These are phyloP conservation scores for Venustampulla echinocandica DNA, from an alignment of 495 filamentous ascomycete species.

Conservation along the genomic window DNA sequence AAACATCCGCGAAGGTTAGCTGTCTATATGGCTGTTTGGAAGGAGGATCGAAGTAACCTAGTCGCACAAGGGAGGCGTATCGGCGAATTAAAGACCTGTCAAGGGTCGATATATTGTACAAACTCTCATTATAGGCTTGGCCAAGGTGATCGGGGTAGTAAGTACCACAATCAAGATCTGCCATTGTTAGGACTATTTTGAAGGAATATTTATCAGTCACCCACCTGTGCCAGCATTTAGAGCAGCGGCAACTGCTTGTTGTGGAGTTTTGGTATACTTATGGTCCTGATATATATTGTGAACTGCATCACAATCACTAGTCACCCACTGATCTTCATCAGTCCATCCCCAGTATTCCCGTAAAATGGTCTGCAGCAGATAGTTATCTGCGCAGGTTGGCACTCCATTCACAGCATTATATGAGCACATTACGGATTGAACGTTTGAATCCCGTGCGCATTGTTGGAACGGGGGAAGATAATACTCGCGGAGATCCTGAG, in stretches of 20 bases:
- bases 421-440: slow-evolving; percentile 50
- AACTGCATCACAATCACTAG: slow-evolving; percentile 49
- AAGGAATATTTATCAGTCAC: not conserved
- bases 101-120: slow-evolving; percentile 39
- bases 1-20: slow-evolving; percentile 44
- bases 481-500: slow-evolving; percentile 49
- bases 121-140: slow-evolving; percentile 37
- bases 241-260: slow-evolving; percentile 41
- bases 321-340: slow-evolving; percentile 45
- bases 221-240: slow-evolving; percentile 46
- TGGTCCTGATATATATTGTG: slow-evolving; percentile 48
- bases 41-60: slow-evolving; percentile 52
- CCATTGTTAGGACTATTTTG: not conserved
- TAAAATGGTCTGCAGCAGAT: slow-evolving; percentile 48
- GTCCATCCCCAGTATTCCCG: slow-evolving; percentile 44
- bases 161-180: slow-evolving; percentile 52
- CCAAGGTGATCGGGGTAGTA: slow-evolving; percentile 45
- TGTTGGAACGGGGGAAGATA: slow-evolving; percentile 42
- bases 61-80: slow-evolving; percentile 45
- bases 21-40: slow-evolving; percentile 38
- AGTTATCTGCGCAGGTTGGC: slow-evolving; percentile 46
- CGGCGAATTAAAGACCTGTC: slow-evolving; percentile 46
- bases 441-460: slow-evolving; percentile 46
- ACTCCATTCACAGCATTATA: slow-evolving; percentile 56
- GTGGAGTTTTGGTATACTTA: slow-evolving; percentile 37